Conservation (phyloP, 805 yeast species). For the Metschnikowia baotianmanensis region DNA sequence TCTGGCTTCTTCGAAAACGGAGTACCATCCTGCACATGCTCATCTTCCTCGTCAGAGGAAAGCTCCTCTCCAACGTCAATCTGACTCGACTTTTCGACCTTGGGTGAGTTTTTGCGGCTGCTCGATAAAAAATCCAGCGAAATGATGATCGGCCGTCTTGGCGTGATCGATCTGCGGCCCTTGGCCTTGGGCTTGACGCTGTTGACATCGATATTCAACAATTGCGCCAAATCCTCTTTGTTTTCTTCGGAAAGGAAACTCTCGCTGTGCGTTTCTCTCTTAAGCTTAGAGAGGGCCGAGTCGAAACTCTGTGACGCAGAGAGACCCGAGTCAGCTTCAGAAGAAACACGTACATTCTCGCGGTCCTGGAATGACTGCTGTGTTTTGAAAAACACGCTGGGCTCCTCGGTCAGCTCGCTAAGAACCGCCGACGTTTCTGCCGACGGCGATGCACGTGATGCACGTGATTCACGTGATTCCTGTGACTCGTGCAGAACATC, state of each 20-base stretch:
- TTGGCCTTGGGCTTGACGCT: conserved; percentile 16
- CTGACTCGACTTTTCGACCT: neutral
- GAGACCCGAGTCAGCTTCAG: neutral
- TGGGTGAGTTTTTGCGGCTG: neutral
- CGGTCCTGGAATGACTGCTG: conserved; percentile 6
- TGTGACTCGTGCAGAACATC: too few relatives aligned
- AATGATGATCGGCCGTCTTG: conserved; percentile 18
- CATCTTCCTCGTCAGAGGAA: conserved; percentile 6
- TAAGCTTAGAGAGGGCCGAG: conserved; percentile 17
- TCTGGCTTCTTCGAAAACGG: neutral
- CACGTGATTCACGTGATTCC: too few relatives aligned
- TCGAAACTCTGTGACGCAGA: conserved; percentile 16
- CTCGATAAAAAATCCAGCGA: neutral
- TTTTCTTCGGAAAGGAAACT: neutral
- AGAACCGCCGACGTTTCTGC: conserved; percentile 4
- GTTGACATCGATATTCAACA: conserved; percentile 15
- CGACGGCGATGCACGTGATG: neutral
- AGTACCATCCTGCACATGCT: too few relatives aligned
- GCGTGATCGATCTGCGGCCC: conserved; percentile 14
- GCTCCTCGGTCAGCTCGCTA: conserved; percentile 9
- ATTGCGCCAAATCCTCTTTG: conserved; percentile 17
- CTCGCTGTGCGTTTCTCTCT: conserved; percentile 8
- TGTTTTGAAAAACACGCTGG: conserved; percentile 8
- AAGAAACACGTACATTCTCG: neutral
- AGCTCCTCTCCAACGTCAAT: neutral